These are phyloP conservation scores for Peziza echinospora DNA, from an alignment of 495 filamentous ascomycete genomes.

Conservation along the genomic window DNA sequence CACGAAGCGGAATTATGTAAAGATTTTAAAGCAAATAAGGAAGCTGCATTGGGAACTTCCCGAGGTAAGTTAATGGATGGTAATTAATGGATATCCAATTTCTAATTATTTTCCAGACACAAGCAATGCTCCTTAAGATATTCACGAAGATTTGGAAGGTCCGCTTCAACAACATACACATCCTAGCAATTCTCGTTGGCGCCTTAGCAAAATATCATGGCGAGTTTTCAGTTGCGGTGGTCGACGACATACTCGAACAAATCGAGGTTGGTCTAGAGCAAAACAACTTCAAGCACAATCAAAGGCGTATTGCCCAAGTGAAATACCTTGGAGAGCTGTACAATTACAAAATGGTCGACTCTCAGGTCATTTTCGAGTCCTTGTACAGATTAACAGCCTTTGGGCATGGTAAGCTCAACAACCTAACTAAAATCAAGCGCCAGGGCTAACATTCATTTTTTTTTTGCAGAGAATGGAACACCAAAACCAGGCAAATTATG, in stretches of 20 bases:
- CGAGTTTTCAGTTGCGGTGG: slow-evolving; percentile 64
- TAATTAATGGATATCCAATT: not conserved
- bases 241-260: slow-evolving; percentile 77
- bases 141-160: slow-evolving; percentile 93
- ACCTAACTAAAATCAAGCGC: not conserved
- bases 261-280: slow-evolving; percentile 76
- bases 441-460: slow-evolving; percentile 6
- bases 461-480: slow-evolving; percentile 41
- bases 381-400: slow-evolving; percentile 87
- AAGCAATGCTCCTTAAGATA: slow-evolving; percentile 58
- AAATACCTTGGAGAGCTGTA: slow-evolving; percentile 96
- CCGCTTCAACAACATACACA: slow-evolving; percentile 91
- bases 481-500: slow-evolving; percentile 56
- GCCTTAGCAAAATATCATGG: slow-evolving; percentile 79
- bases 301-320: slow-evolving; percentile 82
- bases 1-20: slow-evolving; percentile 82
- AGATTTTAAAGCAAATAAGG: slow-evolving; percentile 75
- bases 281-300: slow-evolving; percentile 96
- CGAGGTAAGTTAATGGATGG: slow-evolving; percentile 31
- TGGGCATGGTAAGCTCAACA: slow-evolving; percentile 42
- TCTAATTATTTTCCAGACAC: not conserved
- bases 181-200: slow-evolving; percentile 76
- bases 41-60: slow-evolving; percentile 93
- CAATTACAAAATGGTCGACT: slow-evolving; percentile 94
- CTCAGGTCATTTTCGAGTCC: slow-evolving; percentile 83